A percentile compares a stretch with the other conserved stretches of the same genome.
Conservation (phyloP, 2,329 filamentous ascomycete genomes). For the Aureobasidium sp. region DNA sequence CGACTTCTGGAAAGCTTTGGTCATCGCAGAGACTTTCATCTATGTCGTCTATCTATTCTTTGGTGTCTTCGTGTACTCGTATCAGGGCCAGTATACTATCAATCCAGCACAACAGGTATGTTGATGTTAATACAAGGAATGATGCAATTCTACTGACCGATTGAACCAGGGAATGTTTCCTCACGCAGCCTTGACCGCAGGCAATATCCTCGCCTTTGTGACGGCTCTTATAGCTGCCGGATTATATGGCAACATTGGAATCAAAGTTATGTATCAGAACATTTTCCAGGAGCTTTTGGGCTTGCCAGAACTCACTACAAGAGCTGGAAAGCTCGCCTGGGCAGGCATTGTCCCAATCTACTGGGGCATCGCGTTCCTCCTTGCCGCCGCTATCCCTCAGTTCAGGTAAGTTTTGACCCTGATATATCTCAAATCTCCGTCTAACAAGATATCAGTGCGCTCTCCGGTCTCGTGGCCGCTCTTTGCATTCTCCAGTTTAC, state of each 20-base stretch:
- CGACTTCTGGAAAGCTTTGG: constrained; percentile 41
- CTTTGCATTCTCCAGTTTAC: constrained; percentile 50
- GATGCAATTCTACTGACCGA: background rate
- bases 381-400: constrained; percentile 45
- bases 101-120: constrained; percentile 27
- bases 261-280: constrained; percentile 45
- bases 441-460: background rate
- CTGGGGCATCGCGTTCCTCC: constrained; percentile 48
- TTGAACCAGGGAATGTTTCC: constrained; percentile 26
- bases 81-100: constrained; percentile 39
- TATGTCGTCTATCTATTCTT: constrained; percentile 40
- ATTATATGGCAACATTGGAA: constrained; percentile 35
- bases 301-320: constrained; percentile 40
- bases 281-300: constrained; percentile 39
- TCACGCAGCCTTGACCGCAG: constrained; percentile 32
- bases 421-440: background rate
- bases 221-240: constrained; percentile 30
- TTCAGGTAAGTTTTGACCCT: background rate
- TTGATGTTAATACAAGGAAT: background rate
- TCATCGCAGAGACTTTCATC: constrained; percentile 39
- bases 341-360: constrained; percentile 44
- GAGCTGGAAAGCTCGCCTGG: constrained; percentile 44
- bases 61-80: constrained; percentile 39
- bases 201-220: constrained; percentile 32
- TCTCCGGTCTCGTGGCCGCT: constrained; percentile 40